Percentiles rank a stretch among this genome's conserved stretches.
Conservation (phyloP, 2,329 filamentous ascomycete species). For the Zasmidium citrigriseum region DNA sequence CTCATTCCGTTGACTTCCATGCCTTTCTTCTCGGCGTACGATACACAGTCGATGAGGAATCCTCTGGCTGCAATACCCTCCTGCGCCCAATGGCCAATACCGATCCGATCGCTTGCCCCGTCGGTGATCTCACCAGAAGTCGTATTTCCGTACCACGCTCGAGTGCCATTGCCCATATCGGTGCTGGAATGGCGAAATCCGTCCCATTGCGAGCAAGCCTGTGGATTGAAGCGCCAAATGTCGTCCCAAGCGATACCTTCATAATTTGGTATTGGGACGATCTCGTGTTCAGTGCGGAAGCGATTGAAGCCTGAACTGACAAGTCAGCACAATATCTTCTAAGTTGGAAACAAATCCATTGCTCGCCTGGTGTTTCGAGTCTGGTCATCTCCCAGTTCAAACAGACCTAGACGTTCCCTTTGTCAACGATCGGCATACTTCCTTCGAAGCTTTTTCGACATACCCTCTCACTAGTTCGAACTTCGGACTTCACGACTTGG, state of each 20-base stretch:
- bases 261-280: constrained; percentile 14
- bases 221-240: constrained; percentile 15
- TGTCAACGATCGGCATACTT: too few relatives aligned
- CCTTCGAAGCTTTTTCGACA: neutral
- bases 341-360: neutral
- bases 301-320: neutral
- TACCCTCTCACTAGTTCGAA: constrained; percentile 7
- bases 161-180: constrained; percentile 7
- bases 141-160: constrained; percentile 11
- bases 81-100: constrained; percentile 15
- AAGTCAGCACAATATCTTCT: neutral
- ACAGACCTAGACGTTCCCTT: neutral
- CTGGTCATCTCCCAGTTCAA: constrained; percentile 12
- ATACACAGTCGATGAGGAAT: constrained; percentile 13
- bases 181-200: constrained; percentile 13
- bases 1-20: constrained; percentile 10
- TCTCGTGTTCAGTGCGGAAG: constrained; percentile 7
- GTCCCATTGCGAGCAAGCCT: constrained; percentile 15
- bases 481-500: constrained; percentile 10
- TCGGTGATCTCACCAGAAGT: constrained; percentile 8
- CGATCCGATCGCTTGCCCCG: constrained; percentile 7
- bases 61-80: constrained; percentile 13
- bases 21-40: constrained; percentile 7
- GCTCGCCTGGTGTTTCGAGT: constrained; percentile 9
- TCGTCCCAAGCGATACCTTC: constrained; percentile 16